Percentiles rank a stretch among this genome's conserved stretches.
Conservation (phyloP, 345 rosid species). For the Populus nigra region DNA sequence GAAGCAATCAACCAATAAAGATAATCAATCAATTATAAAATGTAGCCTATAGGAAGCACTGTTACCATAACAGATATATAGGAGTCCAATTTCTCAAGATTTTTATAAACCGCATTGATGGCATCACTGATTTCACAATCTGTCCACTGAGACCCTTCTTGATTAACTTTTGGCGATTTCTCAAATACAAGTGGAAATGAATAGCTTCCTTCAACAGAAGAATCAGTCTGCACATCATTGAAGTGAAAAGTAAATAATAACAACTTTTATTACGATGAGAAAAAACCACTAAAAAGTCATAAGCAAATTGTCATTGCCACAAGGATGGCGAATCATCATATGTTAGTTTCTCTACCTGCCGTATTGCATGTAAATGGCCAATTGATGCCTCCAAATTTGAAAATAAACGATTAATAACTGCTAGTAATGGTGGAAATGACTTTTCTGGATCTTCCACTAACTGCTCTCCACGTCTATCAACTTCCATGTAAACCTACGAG, state of each 20-base stretch:
- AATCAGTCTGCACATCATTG: constrained; percentile 46
- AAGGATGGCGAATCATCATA: neutral
- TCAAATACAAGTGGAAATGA: constrained; percentile 61
- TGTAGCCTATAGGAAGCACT: neutral
- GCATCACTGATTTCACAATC: constrained; percentile 70
- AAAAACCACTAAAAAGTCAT: neutral
- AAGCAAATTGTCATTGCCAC: neutral
- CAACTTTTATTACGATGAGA: neutral
- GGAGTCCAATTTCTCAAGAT: constrained; percentile 65
- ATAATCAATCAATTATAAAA: neutral
- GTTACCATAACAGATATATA: constrained; percentile 63
- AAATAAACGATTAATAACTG: constrained; percentile 49
- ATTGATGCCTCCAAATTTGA: constrained; percentile 65
- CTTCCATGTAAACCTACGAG: constrained; percentile 67
- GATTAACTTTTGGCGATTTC: constrained; percentile 57
- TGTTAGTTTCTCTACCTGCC: constrained; percentile 42
- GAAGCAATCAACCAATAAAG: neutral
- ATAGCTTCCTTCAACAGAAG: constrained; percentile 62
- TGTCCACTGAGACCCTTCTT: constrained; percentile 70
- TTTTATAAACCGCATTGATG: constrained; percentile 56
- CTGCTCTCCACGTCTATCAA: constrained; percentile 67
- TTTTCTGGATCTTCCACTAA: constrained; percentile 62
- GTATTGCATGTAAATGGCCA: constrained; percentile 54
- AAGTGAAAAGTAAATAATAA: neutral
- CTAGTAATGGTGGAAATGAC: constrained; percentile 51